Percentiles rank a stretch among this genome's conserved stretches.
These are phyloP conservation scores for Wakefieldia striispora DNA, from an alignment of 768 basidiomycete genomes.

Conservation along the genomic window DNA sequence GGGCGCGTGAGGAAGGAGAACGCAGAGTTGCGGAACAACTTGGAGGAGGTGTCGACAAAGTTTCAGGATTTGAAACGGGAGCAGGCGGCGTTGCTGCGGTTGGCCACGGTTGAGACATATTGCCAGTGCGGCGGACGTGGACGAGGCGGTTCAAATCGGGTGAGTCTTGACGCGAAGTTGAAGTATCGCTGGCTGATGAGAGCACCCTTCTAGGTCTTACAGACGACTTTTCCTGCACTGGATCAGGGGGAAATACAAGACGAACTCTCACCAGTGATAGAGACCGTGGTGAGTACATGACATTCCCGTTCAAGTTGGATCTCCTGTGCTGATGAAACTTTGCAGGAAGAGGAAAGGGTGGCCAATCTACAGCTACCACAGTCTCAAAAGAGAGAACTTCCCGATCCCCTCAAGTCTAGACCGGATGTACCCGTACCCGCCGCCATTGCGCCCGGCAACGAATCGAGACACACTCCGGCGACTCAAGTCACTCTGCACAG, in stretches of 20 bases:
- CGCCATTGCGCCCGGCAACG: background rate
- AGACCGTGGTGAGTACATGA: background rate
- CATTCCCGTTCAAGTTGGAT: too few species aligned
- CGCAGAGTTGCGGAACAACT: conserved; percentile 18
- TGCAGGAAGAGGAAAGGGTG: conserved; percentile 12
- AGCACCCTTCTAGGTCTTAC: background rate
- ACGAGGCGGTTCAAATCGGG: conserved; percentile 5
- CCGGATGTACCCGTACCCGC: background rate
- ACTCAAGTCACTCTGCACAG: background rate
- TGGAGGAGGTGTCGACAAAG: conserved; percentile 19
- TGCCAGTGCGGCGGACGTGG: background rate
- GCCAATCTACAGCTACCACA: background rate
- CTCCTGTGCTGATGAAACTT: background rate
- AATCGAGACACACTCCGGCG: background rate
- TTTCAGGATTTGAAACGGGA: conserved; percentile 26
- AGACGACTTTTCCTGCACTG: conserved; percentile 2
- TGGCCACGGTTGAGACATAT: background rate
- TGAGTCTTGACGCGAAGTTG: background rate
- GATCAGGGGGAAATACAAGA: background rate
- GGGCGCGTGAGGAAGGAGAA: conserved; percentile 21
- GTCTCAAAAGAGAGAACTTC: conserved; percentile 8
- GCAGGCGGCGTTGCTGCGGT: conserved; percentile 13
- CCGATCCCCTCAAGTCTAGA: conserved; percentile 4
- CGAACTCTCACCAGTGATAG: background rate
- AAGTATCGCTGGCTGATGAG: background rate